Conservation (phyloP, 2,329 filamentous ascomycete species). For the Fusarium sp. region DNA sequence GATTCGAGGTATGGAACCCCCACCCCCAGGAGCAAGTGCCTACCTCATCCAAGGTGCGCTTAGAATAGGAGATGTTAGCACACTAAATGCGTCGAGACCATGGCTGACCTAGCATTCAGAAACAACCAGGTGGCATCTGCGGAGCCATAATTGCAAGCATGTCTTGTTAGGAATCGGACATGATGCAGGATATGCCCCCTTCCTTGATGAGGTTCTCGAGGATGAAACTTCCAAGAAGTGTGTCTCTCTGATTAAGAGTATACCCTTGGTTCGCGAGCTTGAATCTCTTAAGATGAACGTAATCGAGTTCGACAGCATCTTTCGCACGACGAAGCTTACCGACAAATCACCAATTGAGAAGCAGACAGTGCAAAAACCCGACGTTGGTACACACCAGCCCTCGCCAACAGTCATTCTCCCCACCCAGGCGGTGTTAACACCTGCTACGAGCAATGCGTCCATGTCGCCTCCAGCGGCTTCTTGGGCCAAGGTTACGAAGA, state of each 20-base stretch:
- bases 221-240: constrained; percentile 61
- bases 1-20: constrained; percentile 72
- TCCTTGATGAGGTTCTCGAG: constrained; percentile 69
- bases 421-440: constrained; percentile 40
- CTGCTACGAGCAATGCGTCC: constrained; percentile 47
- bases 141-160: constrained; percentile 74
- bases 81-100: neutral
- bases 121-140: constrained; percentile 69
- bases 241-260: constrained; percentile 70
- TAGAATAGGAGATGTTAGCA: no score
- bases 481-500: constrained; percentile 59
- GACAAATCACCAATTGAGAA: constrained; percentile 49
- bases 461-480: constrained; percentile 43
- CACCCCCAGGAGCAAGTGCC: neutral
- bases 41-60: neutral
- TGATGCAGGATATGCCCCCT: constrained; percentile 73
- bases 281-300: constrained; percentile 62
- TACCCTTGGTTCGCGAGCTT: constrained; percentile 67
- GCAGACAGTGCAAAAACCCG: constrained; percentile 3
- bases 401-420: constrained; percentile 30
- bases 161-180: constrained; percentile 75
- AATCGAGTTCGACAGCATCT: constrained; percentile 64
- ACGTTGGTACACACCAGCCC: constrained; percentile 10
- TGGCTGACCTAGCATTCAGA: constrained; percentile 55
- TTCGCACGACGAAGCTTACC: constrained; percentile 68